These are phyloP conservation scores for Phragmites australis DNA, from an alignment of 176 grass and related monocot species.

Conservation along the genomic window DNA sequence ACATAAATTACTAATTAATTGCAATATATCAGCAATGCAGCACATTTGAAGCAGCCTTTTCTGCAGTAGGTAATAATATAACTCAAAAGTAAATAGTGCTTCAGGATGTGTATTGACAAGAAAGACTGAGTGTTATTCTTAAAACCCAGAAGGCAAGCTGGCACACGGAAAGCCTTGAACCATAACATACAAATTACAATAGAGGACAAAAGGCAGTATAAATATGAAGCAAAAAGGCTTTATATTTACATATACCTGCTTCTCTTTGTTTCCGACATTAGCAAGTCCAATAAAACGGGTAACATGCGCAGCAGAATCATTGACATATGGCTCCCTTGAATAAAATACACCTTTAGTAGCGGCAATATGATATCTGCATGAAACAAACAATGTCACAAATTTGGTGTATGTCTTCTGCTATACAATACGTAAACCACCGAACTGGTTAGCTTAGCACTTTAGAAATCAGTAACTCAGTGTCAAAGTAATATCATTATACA, in stretches of 20 bases:
- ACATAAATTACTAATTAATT: background rate
- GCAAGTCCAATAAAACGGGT: slow-evolving; percentile 95
- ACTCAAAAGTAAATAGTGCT: slow-evolving; percentile 12
- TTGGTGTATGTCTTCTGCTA: background rate
- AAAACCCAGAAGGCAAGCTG: background rate
- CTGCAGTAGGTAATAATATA: slow-evolving; percentile 14
- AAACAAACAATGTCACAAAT: slow-evolving; percentile 14
- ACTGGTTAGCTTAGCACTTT: background rate
- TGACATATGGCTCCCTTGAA: slow-evolving; percentile 80
- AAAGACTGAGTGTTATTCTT: slow-evolving; percentile 1
- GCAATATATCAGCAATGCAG: slow-evolving; percentile 2
- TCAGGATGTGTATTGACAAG: background rate
- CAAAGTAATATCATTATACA: slow-evolving; percentile 10
- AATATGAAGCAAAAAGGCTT: slow-evolving; percentile 13
- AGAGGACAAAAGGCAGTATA: background rate
- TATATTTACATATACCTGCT: slow-evolving; percentile 59
- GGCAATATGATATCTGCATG: slow-evolving; percentile 85
- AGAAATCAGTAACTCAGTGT: slow-evolving; percentile 7
- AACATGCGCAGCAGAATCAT: slow-evolving; percentile 68
- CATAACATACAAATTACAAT: background rate
- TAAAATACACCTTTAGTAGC: slow-evolving; percentile 88
- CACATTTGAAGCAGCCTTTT: slow-evolving; percentile 19
- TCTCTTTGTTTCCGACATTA: slow-evolving; percentile 90
- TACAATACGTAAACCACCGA: background rate
- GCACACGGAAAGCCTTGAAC: background rate